Conservation (phyloP, 352 stramenopile species). For the Globisporangium paroecandrum region DNA sequence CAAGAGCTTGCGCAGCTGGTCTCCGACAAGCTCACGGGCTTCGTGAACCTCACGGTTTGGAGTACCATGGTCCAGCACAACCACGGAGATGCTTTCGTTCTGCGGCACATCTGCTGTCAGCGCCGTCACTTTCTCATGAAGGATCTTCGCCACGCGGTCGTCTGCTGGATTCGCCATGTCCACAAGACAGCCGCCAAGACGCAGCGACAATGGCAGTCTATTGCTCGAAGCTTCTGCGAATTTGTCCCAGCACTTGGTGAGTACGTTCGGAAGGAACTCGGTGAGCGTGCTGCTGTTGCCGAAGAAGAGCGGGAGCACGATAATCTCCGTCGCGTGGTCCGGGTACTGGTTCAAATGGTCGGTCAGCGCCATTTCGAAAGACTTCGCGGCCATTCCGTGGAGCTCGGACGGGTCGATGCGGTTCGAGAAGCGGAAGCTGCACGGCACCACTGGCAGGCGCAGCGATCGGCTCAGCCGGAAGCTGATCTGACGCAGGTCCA, state of each 20-base stretch:
- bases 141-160: conserved; percentile 58
- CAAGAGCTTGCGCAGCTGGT: conserved; percentile 45
- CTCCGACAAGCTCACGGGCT: conserved; percentile 49
- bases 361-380: conserved; percentile 57
- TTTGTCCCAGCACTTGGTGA: conserved; percentile 42
- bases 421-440: conserved; percentile 78
- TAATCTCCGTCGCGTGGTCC: conserved; percentile 23
- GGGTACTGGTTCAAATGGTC: conserved; percentile 34
- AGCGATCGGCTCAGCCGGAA: conserved; percentile 64
- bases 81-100: conserved; percentile 39
- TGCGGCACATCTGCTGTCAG: conserved; percentile 27
- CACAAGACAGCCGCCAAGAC: conserved; percentile 57
- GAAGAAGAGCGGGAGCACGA: conserved; percentile 81
- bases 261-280: conserved; percentile 63
- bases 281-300: conserved; percentile 72
- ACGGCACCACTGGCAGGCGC: conserved; percentile 51
- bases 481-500: conserved; percentile 70
- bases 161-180: conserved; percentile 43
- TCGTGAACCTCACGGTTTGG: conserved; percentile 69
- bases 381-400: conserved; percentile 61
- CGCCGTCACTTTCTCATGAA: conserved; percentile 47
- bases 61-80: conserved; percentile 80
- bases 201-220: conserved; percentile 24
- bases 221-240: neutral
- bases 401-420: conserved; percentile 54